Evolutionary conservation across 805 yeast genomes (phyloP).

Genomic region (Brettanomyces custersianus): DNA sequence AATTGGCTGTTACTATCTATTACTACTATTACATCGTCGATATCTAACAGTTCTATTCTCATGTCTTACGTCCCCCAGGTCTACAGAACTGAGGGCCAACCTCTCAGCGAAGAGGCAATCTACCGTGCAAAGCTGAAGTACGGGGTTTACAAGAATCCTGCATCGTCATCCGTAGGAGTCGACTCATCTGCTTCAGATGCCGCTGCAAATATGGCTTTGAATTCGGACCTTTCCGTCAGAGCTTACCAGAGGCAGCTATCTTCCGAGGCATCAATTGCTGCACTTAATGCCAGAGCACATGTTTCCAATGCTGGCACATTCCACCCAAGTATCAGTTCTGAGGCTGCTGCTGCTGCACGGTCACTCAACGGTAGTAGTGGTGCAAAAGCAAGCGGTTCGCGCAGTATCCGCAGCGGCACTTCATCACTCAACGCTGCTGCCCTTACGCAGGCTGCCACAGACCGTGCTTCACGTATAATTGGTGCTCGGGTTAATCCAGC

Average conservation of each 20-base stretch:
- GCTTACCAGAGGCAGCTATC: conserved; percentile 55
- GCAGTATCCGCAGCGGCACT: conserved; percentile 16
- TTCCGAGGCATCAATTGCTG: conserved; percentile 63
- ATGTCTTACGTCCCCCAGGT: too few relatives aligned
- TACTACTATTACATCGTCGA: too few relatives aligned
- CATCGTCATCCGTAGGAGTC: conserved; percentile 49
- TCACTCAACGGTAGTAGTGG: not conserved
- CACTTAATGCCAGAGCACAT: conserved; percentile 37
- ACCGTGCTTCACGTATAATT: conserved; percentile 36
- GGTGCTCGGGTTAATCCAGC: conserved; percentile 34
- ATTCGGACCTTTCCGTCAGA: conserved; percentile 51
- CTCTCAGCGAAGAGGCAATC: conserved; percentile 64
- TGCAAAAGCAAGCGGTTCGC: not conserved
- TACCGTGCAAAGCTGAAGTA: conserved; percentile 67
- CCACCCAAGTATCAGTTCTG: conserved; percentile 35
- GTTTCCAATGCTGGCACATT: conserved; percentile 22
- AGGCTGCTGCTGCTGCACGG: conserved; percentile 38
- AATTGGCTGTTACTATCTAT: too few relatives aligned
- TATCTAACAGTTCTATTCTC: too few relatives aligned
- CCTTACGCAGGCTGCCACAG: conserved; percentile 22
- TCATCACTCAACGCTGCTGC: conserved; percentile 26
- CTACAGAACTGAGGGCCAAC: conserved; percentile 63
- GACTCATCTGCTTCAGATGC: conserved; percentile 61
- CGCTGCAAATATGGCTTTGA: conserved; percentile 69
- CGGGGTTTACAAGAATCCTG: conserved; percentile 51